phyloP scores from a whole-genome alignment of 345 rosid species.

The Schrenkiella parvula region DNA sequence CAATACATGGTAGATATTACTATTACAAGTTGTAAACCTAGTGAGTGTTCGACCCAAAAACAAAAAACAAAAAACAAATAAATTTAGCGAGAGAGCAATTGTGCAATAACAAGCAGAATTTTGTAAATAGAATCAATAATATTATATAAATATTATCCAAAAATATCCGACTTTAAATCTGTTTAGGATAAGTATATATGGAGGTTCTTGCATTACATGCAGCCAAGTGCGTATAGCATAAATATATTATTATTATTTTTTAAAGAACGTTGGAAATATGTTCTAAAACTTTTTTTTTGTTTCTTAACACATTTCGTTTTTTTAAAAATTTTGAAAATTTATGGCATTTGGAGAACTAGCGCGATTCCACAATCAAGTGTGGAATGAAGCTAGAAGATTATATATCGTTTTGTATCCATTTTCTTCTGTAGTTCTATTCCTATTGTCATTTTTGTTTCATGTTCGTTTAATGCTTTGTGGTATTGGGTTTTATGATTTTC shows the following conservation, averaged over 20 bases:
- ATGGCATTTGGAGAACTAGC: no score
- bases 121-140: background rate
- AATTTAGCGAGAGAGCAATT: background rate
- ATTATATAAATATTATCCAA: background rate
- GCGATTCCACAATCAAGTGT: no score
- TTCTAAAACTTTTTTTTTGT: background rate
- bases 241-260: background rate
- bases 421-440: no score
- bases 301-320: background rate
- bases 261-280: background rate
- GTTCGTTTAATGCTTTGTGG: no score
- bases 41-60: no score
- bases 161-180: background rate
- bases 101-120: background rate
- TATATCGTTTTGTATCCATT: no score
- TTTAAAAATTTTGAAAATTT: background rate
- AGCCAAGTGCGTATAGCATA: conserved; percentile 1
- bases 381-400: no score
- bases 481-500: no score
- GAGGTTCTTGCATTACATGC: background rate
- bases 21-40: background rate
- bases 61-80: background rate
- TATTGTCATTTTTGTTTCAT: no score
- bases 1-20: background rate
- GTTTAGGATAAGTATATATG: background rate